Conservation (phyloP, 2,329 filamentous ascomycete genomes). For the Ascochyta pisi region DNA sequence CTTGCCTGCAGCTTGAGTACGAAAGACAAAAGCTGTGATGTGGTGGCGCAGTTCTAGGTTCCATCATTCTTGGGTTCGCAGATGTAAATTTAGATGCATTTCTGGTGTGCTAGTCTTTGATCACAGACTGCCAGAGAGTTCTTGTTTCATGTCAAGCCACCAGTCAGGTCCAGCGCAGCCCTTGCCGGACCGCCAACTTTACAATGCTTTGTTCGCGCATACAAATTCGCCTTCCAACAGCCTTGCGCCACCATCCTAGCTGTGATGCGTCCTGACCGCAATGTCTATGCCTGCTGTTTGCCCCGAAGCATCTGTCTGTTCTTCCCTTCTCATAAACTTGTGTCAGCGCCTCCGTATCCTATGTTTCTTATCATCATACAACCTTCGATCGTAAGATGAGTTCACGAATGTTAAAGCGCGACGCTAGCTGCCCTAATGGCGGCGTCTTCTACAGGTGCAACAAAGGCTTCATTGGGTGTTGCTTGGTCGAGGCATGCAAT, state of each 20-base stretch:
- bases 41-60: neutral
- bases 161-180: constrained; percentile 7
- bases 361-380: neutral
- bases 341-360: too few relatives aligned
- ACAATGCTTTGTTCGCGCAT: constrained; percentile 25
- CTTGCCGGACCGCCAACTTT: constrained; percentile 9
- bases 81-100: constrained; percentile 1
- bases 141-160: constrained; percentile 14
- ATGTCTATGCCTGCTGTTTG: neutral
- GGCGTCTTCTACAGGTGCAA: constrained; percentile 32
- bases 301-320: neutral
- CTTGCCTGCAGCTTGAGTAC: constrained; percentile 2
- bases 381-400: constrained; percentile 20
- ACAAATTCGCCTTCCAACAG: constrained; percentile 12
- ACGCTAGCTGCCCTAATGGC: constrained; percentile 23
- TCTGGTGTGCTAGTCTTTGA: neutral
- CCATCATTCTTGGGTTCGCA: neutral
- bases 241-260: constrained; percentile 2
- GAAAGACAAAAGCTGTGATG: neutral
- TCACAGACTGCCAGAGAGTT: neutral
- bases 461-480: constrained; percentile 33
- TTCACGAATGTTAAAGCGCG: constrained; percentile 7
- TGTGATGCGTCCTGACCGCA: neutral
- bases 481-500: constrained; percentile 33
- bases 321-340: neutral